Conservation (phyloP, 106 monocot species). For the Chionographis japonica region DNA sequence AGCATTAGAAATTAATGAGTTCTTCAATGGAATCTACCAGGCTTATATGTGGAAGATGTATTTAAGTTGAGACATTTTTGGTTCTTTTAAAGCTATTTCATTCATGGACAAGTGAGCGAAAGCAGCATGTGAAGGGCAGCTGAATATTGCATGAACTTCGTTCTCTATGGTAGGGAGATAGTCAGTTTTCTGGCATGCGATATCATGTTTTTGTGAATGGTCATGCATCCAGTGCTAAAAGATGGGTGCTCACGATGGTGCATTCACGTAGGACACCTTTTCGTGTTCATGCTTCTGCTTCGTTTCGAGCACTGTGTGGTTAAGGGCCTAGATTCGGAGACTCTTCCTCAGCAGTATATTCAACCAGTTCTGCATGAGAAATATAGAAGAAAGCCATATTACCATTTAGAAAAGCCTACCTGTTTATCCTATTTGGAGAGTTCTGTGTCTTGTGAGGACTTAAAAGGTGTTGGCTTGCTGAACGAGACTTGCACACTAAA, state of each 20-base stretch:
- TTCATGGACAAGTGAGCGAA: background rate
- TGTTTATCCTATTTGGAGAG: conserved; percentile 18
- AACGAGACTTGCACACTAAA: conserved; percentile 56
- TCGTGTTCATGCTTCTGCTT: conserved; percentile 28
- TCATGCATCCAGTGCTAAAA: conserved; percentile 38
- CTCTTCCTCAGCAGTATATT: background rate
- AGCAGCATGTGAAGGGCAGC: conserved; percentile 8
- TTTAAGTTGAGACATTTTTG: background rate
- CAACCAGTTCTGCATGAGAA: conserved; percentile 8
- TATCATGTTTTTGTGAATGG: conserved; percentile 23
- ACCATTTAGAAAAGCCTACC: conserved; percentile 15
- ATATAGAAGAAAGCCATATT: background rate
- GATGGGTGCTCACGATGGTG: conserved; percentile 9
- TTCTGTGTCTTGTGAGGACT: conserved; percentile 66
- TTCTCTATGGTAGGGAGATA: conserved; percentile 4
- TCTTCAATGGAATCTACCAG: background rate
- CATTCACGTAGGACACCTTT: conserved; percentile 10
- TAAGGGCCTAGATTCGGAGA: conserved; percentile 4
- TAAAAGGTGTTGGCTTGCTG: conserved; percentile 76
- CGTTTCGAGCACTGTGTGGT: conserved; percentile 1
- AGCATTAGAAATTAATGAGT: too few relatives aligned
- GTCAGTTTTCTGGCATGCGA: conserved; percentile 4
- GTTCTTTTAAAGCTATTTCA: background rate
- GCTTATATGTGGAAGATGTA: background rate
- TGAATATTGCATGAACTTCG: background rate